Percentiles rank a stretch among this genome's conserved stretches.
Conservation (phyloP, 257 asterid genomes). For the Lavandula angustifolia region DNA sequence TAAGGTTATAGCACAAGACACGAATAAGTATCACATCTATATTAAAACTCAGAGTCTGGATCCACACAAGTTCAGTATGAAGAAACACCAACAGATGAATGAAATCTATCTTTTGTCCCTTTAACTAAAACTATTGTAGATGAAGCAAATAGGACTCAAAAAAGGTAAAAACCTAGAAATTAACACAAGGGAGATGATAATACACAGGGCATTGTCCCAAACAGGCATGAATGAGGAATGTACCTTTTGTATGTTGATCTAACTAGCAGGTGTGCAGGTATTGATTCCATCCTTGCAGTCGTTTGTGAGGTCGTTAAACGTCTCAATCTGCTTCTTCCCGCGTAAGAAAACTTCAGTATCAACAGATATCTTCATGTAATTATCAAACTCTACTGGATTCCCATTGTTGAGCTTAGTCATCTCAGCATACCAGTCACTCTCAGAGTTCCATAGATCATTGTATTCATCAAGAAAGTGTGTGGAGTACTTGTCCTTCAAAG, state of each 20-base stretch:
- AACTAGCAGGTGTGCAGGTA: conserved; percentile 53
- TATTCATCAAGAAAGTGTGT: conserved; percentile 63
- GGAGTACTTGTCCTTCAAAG: conserved; percentile 63
- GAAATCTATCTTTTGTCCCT: conserved; percentile 31
- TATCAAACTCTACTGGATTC: conserved; percentile 61
- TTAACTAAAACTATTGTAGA: conserved; percentile 23
- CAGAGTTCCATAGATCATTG: conserved; percentile 56
- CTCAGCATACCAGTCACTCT: conserved; percentile 64
- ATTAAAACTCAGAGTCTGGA: no score
- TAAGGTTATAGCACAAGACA: no score
- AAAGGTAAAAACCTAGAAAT: conserved; percentile 19
- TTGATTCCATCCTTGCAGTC: conserved; percentile 73
- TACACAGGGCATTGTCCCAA: conserved; percentile 23
- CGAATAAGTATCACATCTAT: no score
- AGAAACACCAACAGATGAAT: conserved; percentile 35
- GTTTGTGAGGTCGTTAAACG: conserved; percentile 59
- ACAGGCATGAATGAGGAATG: conserved; percentile 6
- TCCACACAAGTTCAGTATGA: conserved; percentile 24
- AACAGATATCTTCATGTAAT: conserved; percentile 65
- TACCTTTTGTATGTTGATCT: conserved; percentile 14
- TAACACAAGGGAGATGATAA: conserved; percentile 26
- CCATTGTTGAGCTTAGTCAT: conserved; percentile 60
- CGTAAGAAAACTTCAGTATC: conserved; percentile 69
- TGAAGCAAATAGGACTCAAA: conserved; percentile 23
- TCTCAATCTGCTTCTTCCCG: conserved; percentile 61